Conservation (phyloP, 768 basidiomycete species). For the Macrolepiota albuminosa region DNA sequence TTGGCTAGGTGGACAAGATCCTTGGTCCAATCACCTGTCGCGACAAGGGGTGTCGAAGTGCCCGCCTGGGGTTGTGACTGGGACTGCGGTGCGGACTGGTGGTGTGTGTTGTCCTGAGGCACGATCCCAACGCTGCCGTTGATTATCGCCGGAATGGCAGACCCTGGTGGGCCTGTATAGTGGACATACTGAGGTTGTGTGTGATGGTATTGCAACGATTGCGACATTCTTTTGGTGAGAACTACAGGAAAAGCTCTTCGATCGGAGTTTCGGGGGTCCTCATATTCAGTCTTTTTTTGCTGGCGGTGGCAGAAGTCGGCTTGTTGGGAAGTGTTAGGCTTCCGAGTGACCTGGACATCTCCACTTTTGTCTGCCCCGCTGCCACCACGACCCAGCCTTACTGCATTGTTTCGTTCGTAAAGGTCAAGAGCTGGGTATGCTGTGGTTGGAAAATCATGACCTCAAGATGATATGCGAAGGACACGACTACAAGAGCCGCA, state of each 20-base stretch:
- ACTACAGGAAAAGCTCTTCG: slow-evolving; percentile 20
- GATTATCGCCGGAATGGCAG: slow-evolving; percentile 15
- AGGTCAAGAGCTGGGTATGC: too few species aligned
- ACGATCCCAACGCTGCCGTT: slow-evolving; percentile 18
- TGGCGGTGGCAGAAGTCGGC: slow-evolving; percentile 12
- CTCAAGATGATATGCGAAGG: too few species aligned
- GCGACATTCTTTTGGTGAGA: slow-evolving; percentile 34
- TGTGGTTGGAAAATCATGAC: too few species aligned
- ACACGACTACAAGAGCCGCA: too few species aligned
- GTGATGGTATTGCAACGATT: slow-evolving; percentile 31
- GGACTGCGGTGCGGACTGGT: slow-evolving; percentile 14
- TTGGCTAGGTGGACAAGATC: slow-evolving; percentile 83
- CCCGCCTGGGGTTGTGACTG: slow-evolving; percentile 25
- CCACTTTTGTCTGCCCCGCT: too few species aligned
- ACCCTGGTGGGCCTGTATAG: slow-evolving; percentile 27
- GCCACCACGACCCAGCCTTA: too few species aligned
- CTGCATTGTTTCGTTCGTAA: too few species aligned
- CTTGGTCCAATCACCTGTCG: slow-evolving; percentile 84
- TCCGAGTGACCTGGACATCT: background rate
- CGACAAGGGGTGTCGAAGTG: slow-evolving; percentile 49
- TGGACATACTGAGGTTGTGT: slow-evolving; percentile 32
- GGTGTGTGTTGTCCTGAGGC: slow-evolving; percentile 25
- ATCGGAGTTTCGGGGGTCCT: slow-evolving; percentile 38
- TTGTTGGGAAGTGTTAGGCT: background rate
- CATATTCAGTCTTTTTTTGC: background rate